Evolutionary conservation across 164 flowering plant species (phyloP).

Genomic region (Magnolia sinica): DNA sequence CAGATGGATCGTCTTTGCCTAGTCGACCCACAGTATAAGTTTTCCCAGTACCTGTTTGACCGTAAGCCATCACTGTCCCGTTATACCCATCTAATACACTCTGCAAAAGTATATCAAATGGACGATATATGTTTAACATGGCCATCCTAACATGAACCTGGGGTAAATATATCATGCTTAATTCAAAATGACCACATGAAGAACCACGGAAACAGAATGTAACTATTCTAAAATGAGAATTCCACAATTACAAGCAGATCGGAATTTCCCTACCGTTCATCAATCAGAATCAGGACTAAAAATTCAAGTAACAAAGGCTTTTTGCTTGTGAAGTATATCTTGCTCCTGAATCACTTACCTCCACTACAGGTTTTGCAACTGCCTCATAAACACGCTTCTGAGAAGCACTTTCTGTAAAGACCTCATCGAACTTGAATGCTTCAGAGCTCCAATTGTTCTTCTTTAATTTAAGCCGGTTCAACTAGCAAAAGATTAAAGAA

Average conservation of each 20-base stretch:
- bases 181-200: constrained; percentile 2
- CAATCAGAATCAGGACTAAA: neutral
- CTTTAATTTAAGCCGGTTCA: constrained; percentile 68
- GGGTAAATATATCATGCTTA: neutral
- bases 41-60: constrained; percentile 98
- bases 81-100: constrained; percentile 89
- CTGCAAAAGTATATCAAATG: constrained; percentile 53
- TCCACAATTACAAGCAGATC: neutral
- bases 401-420: constrained; percentile 79
- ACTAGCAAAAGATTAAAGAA: constrained; percentile 31
- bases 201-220: neutral
- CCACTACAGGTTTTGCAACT: constrained; percentile 92
- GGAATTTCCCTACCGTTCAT: neutral
- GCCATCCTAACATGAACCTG: neutral
- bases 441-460: constrained; percentile 94
- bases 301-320: neutral
- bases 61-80: constrained; percentile 98
- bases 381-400: constrained; percentile 90
- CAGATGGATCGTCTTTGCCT: constrained; percentile 80
- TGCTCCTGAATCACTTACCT: constrained; percentile 36
- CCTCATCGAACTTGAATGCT: constrained; percentile 80
- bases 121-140: constrained; percentile 2
- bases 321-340: neutral
- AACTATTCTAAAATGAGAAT: neutral
- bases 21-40: constrained; percentile 83